These are phyloP conservation scores for Monosporozyma siamensis DNA, from an alignment of 805 yeast genomes.

Conservation along the genomic window DNA sequence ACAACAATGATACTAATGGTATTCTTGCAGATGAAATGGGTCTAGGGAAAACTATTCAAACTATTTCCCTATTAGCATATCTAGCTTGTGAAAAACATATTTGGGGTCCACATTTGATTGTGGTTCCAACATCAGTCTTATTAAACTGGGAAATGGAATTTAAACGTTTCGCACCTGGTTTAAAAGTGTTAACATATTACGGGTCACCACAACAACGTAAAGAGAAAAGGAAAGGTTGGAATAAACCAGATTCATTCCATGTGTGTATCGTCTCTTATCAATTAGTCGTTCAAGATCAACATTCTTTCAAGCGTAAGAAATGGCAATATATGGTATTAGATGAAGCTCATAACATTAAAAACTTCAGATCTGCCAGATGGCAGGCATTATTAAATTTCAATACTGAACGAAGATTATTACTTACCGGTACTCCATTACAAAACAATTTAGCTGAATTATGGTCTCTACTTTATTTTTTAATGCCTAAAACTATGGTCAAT, in stretches of 20 bases:
- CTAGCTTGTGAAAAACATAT: slow-evolving; percentile 86
- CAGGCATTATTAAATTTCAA: slow-evolving; percentile 89
- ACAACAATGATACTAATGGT: slow-evolving; percentile 89
- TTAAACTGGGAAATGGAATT: slow-evolving; percentile 99
- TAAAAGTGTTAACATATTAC: slow-evolving; percentile 88
- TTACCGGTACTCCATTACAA: slow-evolving; percentile 97
- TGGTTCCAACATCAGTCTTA: slow-evolving; percentile 96
- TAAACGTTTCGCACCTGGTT: slow-evolving; percentile 96
- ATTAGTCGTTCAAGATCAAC: slow-evolving; percentile 94
- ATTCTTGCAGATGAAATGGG: slow-evolving; percentile 99
- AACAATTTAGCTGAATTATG: slow-evolving; percentile 91
- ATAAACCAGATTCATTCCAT: slow-evolving; percentile 89
- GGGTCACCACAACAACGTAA: slow-evolving; percentile 97
- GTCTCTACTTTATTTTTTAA: slow-evolving; percentile 88
- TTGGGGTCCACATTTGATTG: slow-evolving; percentile 97
- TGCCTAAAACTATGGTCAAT: slow-evolving; percentile 74
- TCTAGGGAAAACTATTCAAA: slow-evolving; percentile 92
- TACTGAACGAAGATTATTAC: slow-evolving; percentile 73
- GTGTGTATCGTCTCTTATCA: slow-evolving; percentile 96
- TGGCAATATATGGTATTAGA: slow-evolving; percentile 97
- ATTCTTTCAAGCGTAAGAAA: slow-evolving; percentile 78
- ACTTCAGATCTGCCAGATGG: slow-evolving; percentile 95
- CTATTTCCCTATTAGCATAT: slow-evolving; percentile 76
- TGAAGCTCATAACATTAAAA: slow-evolving; percentile 97
- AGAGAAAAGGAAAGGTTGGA: slow-evolving; percentile 95